These are phyloP conservation scores for Paraurostyla sp. DNA, from an alignment of 73 alveolate genomes.

Conservation along the genomic window DNA sequence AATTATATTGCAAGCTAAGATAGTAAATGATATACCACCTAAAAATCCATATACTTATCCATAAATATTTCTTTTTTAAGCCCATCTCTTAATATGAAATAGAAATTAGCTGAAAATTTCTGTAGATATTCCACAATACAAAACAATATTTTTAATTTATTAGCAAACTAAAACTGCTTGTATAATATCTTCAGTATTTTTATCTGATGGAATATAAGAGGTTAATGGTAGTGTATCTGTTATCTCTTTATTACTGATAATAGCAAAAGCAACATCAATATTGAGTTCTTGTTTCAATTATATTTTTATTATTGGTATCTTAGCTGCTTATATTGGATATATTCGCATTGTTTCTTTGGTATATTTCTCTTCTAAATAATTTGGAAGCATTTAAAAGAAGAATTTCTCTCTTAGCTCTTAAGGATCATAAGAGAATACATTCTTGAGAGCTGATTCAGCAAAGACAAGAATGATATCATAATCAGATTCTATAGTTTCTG, in stretches of 20 bases:
- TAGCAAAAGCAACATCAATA: slow-evolving; percentile 1
- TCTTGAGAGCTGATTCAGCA: background rate
- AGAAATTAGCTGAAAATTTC: background rate
- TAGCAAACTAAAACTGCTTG: background rate
- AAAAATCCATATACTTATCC: slow-evolving; percentile 25
- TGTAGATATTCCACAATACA: background rate
- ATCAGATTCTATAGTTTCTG: slow-evolving; percentile 24
- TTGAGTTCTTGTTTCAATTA: background rate
- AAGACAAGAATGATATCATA: background rate
- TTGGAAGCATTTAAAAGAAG: background rate
- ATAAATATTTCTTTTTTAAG: slow-evolving; percentile 4
- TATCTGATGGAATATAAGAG: background rate
- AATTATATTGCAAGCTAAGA: background rate
- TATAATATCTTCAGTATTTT: background rate
- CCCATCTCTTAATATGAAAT: slow-evolving; percentile 2
- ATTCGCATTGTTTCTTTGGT: background rate
- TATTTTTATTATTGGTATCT: slow-evolving; percentile 18
- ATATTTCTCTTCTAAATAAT: background rate
- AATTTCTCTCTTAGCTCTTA: background rate
- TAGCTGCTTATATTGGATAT: background rate
- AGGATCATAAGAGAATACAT: background rate
- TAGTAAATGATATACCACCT: slow-evolving; percentile 35
- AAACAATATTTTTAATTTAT: background rate
- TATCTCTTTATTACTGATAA: background rate
- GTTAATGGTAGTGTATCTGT: background rate